Conservation (phyloP, 2,329 filamentous ascomycete genomes). For the Ceratocystis colombiana region DNA sequence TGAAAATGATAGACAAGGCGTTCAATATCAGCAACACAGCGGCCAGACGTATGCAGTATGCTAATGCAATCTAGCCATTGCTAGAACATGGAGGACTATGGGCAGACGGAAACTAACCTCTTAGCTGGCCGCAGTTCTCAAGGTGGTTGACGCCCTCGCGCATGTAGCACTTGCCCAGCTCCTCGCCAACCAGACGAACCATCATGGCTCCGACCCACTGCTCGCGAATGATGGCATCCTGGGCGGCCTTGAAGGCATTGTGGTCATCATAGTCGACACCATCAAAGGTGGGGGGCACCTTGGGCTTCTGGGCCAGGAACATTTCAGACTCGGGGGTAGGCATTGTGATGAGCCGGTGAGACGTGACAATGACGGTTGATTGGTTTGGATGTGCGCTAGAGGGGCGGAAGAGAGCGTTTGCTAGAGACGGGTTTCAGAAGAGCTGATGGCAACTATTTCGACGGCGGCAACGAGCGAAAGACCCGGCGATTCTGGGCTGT, state of each 20-base stretch:
- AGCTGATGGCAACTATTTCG: slow-evolving; percentile 1
- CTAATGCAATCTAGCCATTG: slow-evolving; percentile 4
- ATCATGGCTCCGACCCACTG: slow-evolving; percentile 89
- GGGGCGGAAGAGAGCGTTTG: not conserved
- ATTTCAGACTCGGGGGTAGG: slow-evolving; percentile 72
- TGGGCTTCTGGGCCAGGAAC: slow-evolving; percentile 77
- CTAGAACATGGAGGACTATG: not conserved
- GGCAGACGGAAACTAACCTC: slow-evolving; percentile 51
- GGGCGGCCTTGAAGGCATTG: slow-evolving; percentile 67
- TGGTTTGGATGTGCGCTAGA: not conserved
- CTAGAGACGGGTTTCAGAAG: not conserved
- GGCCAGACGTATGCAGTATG: too few relatives aligned
- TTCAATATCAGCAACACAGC: not conserved
- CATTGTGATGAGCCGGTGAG: slow-evolving; percentile 40
- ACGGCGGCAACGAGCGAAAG: not conserved
- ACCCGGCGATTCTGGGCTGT: not conserved
- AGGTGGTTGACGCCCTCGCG: slow-evolving; percentile 77
- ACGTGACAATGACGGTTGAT: not conserved
- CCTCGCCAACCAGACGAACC: slow-evolving; percentile 69
- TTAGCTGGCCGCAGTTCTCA: slow-evolving; percentile 71
- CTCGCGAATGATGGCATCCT: slow-evolving; percentile 72
- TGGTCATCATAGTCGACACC: slow-evolving; percentile 81
- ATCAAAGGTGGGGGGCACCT: slow-evolving; percentile 71
- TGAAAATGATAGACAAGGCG: not conserved
- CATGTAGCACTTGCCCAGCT: slow-evolving; percentile 78